phyloP scores from a whole-genome alignment of 2,329 filamentous ascomycete species.

The Diaporthe ilicicola region DNA sequence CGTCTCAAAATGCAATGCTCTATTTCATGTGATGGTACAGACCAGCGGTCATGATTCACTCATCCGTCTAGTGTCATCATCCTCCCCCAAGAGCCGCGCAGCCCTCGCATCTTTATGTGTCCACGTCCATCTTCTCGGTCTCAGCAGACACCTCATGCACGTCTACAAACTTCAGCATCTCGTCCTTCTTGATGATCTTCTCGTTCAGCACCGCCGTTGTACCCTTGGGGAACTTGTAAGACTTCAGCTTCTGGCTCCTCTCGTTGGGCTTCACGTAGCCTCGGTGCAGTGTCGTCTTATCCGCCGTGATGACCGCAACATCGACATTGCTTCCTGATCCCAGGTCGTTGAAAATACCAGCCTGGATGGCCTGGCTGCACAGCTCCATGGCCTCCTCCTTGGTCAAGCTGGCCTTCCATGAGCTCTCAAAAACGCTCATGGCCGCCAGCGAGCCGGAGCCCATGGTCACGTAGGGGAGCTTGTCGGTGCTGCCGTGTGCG shows the following conservation, averaged over 20 bases:
- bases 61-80: conserved; percentile 5
- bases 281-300: conserved; percentile 92
- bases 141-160: conserved; percentile 84
- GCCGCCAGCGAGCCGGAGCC: conserved; percentile 94
- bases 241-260: conserved; percentile 88
- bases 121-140: conserved; percentile 75
- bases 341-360: conserved; percentile 98
- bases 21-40: conserved; percentile 33
- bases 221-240: conserved; percentile 88
- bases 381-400: conserved; percentile 85
- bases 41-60: conserved; percentile 12
- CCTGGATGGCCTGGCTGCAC: conserved; percentile 86
- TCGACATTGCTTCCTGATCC: conserved; percentile 98
- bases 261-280: conserved; percentile 95
- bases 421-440: conserved; percentile 97
- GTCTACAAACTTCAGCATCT: conserved; percentile 92
- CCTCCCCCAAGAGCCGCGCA: not conserved
- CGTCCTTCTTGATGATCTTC: conserved; percentile 93
- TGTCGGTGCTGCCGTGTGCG: conserved; percentile 97
- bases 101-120: conserved; percentile 53
- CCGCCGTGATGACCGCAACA: conserved; percentile 91
- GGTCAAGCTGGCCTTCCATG: conserved; percentile 84
- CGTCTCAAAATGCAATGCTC: conserved; percentile 31
- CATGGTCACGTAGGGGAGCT: conserved; percentile 99
- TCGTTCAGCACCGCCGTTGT: conserved; percentile 97